Percentiles rank a stretch among this genome's conserved stretches.
phyloP scores from a whole-genome alignment of 1,139 yeast genomes.

The Lodderomyces parapsilosis region DNA sequence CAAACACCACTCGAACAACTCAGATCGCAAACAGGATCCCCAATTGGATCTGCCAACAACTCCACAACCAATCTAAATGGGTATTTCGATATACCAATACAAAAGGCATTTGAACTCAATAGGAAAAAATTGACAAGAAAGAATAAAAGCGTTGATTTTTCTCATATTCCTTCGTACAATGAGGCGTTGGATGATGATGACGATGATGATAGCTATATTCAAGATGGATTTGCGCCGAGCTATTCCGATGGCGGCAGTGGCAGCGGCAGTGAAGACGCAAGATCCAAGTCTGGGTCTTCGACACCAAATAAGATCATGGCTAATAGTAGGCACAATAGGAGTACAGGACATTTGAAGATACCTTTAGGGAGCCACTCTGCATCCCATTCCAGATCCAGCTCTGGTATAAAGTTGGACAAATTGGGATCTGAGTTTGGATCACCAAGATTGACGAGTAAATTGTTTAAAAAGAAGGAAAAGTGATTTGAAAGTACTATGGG shows the following conservation, averaged over 20 bases:
- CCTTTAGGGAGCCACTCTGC: slow-evolving; percentile 9
- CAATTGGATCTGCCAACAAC: slow-evolving; percentile 19
- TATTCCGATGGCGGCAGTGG: slow-evolving; percentile 14
- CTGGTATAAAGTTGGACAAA: slow-evolving; percentile 9
- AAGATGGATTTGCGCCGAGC: slow-evolving; percentile 21
- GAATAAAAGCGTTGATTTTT: slow-evolving; percentile 12
- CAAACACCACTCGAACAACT: slow-evolving; percentile 42
- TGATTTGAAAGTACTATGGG: background rate
- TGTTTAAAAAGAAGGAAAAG: slow-evolving; percentile 2
- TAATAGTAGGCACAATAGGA: slow-evolving; percentile 4
- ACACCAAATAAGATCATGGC: slow-evolving; percentile 9
- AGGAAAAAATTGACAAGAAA: slow-evolving; percentile 7
- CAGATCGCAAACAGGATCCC: slow-evolving; percentile 22
- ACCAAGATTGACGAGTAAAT: slow-evolving; percentile 1
- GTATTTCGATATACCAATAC: slow-evolving; percentile 28
- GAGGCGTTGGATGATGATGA: slow-evolving; percentile 26
- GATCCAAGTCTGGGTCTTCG: slow-evolving; percentile 6
- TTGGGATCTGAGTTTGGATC: slow-evolving; percentile 2
- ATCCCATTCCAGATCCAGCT: slow-evolving; percentile 10
- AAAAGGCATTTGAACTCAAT: slow-evolving; percentile 11
- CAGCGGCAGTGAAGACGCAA: slow-evolving; percentile 5
- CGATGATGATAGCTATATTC: slow-evolving; percentile 15
- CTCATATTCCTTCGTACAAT: slow-evolving; percentile 23
- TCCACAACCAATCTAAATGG: slow-evolving; percentile 21
- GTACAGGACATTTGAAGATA: slow-evolving; percentile 9